Percentiles rank a stretch among this genome's conserved stretches.
phyloP scores from a whole-genome alignment of 768 basidiomycete species.

The Mycena kentingensis region DNA sequence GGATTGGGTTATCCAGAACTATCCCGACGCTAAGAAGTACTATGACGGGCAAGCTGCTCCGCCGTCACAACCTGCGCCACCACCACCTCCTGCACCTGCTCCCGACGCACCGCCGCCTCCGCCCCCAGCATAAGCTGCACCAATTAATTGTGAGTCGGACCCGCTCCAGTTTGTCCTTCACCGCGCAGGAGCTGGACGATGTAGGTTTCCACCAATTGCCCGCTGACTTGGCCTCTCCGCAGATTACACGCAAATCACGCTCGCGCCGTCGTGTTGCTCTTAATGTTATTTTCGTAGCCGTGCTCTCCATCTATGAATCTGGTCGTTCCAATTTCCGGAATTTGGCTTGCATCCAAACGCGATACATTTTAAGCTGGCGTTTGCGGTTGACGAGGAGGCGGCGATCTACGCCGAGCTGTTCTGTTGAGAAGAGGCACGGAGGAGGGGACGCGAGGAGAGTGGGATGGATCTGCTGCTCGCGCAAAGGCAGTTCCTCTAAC shows the following conservation, averaged over 20 bases:
- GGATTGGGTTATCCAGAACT: conserved; percentile 76
- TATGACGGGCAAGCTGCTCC: conserved; percentile 49
- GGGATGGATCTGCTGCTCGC: conserved; percentile 34
- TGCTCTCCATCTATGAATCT: background rate
- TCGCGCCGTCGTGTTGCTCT: background rate
- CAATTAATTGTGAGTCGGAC: conserved; percentile 9
- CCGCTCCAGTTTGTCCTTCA: background rate
- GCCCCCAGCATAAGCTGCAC: conserved; percentile 11
- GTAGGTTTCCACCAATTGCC: conserved; percentile 11
- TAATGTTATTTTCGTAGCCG: background rate
- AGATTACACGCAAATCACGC: background rate
- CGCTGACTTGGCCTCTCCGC: no score
- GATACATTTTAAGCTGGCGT: conserved; percentile 94
- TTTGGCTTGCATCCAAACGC: conserved; percentile 92
- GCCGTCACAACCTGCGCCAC: background rate
- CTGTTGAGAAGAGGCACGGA: conserved; percentile 73
- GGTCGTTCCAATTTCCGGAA: conserved; percentile 53
- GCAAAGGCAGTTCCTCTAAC: background rate
- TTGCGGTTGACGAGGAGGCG: conserved; percentile 92
- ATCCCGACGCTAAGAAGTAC: conserved; percentile 74
- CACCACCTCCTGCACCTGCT: conserved; percentile 2
- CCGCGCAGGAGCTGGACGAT: conserved; percentile 3
- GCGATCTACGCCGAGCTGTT: conserved; percentile 87
- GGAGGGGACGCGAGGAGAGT: conserved; percentile 43
- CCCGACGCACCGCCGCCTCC: conserved; percentile 14